Percentiles rank a stretch among this genome's conserved stretches.
phyloP scores from a whole-genome alignment of 495 filamentous ascomycete genomes.

The Penicillium salamii region DNA sequence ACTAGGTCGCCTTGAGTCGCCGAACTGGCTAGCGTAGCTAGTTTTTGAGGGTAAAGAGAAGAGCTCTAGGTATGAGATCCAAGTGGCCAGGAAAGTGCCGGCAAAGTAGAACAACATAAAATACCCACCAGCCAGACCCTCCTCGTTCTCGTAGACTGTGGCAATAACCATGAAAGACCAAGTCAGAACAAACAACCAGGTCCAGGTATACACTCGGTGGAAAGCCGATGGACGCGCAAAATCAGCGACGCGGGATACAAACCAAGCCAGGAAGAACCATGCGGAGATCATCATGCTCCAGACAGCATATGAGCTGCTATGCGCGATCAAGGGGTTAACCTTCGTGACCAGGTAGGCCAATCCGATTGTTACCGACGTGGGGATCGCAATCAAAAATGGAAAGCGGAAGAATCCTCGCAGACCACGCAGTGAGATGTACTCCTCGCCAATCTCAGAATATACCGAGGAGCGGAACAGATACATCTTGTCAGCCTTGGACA shows the following conservation, averaged over 20 bases:
- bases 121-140: constrained; percentile 73
- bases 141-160: constrained; percentile 70
- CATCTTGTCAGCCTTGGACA: constrained; percentile 68
- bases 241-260: constrained; percentile 77
- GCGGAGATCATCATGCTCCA: constrained; percentile 82
- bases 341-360: constrained; percentile 74
- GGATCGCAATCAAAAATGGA: constrained; percentile 69
- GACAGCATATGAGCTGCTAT: constrained; percentile 81
- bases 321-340: constrained; percentile 82
- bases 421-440: constrained; percentile 65
- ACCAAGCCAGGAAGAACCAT: constrained; percentile 80
- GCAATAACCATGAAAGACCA: constrained; percentile 71
- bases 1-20: constrained; percentile 39
- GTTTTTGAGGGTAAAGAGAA: constrained; percentile 72
- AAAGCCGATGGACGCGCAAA: constrained; percentile 83
- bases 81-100: constrained; percentile 68
- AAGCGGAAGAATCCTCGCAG: constrained; percentile 81
- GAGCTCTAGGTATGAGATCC: constrained; percentile 73
- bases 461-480: constrained; percentile 73
- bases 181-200: constrained; percentile 76
- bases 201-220: constrained; percentile 71
- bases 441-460: constrained; percentile 55
- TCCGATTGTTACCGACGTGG: constrained; percentile 67
- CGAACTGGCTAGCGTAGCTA: constrained; percentile 50
- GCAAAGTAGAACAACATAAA: constrained; percentile 78